A percentile compares a stretch with the other conserved stretches of the same genome.
Conservation (phyloP, 2,329 filamentous ascomycete species). For the Microdochium paspali region DNA sequence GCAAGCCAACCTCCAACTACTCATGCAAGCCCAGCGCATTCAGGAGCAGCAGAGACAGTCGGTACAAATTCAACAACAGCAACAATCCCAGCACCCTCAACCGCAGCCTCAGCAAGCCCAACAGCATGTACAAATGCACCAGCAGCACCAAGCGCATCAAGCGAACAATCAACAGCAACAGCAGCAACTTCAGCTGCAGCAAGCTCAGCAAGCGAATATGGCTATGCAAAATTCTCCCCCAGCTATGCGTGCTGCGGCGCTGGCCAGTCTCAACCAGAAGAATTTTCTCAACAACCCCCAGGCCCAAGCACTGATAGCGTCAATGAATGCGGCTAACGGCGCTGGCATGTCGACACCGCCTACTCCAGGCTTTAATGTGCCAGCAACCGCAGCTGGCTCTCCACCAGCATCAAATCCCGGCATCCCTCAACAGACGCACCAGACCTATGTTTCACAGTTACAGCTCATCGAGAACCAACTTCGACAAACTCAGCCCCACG, state of each 20-base stretch:
- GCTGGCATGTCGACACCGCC: slow-evolving; percentile 34
- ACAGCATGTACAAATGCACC: slow-evolving; percentile 15
- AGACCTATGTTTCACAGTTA: slow-evolving; percentile 38
- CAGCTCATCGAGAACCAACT: slow-evolving; percentile 42
- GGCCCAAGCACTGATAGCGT: slow-evolving; percentile 35
- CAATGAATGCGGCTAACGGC: slow-evolving; percentile 33
- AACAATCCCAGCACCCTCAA: slow-evolving; percentile 24
- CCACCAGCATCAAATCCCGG: slow-evolving; percentile 21
- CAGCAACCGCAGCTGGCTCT: slow-evolving; percentile 33
- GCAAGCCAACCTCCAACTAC: slow-evolving; percentile 41
- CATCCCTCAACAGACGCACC: slow-evolving; percentile 32
- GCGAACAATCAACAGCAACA: slow-evolving; percentile 9
- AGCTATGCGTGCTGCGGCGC: slow-evolving; percentile 29
- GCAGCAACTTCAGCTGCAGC: slow-evolving; percentile 21
- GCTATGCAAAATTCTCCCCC: slow-evolving; percentile 29
- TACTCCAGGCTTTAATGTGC: slow-evolving; percentile 34
- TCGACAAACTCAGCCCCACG: slow-evolving; percentile 38
- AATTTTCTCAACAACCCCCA: slow-evolving; percentile 43
- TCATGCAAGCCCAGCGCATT: slow-evolving; percentile 57
- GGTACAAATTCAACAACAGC: slow-evolving; percentile 34
- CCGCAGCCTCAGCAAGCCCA: slow-evolving; percentile 25
- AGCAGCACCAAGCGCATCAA: slow-evolving; percentile 16
- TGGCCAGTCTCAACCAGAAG: slow-evolving; percentile 38
- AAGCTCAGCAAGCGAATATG: slow-evolving; percentile 25
- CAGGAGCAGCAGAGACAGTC: slow-evolving; percentile 53